Evolutionary conservation across 83 land plant species (phyloP).

Genomic region (Diphasiastrum complanatum): DNA sequence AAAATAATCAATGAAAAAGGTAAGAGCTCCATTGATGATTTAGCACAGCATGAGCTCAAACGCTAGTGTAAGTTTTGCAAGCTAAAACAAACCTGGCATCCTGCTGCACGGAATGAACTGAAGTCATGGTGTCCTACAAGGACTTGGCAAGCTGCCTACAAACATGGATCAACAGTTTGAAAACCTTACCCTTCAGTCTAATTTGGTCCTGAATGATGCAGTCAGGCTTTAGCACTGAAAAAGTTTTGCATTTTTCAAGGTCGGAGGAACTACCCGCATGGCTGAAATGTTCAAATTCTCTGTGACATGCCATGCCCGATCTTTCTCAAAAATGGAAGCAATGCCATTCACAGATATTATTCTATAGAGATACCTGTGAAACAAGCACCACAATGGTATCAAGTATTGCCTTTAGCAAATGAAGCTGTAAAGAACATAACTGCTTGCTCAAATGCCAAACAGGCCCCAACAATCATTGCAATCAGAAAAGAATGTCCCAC

Average conservation of each 20-base stretch:
- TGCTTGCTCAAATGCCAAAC: too few relatives aligned
- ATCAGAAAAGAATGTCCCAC: too few relatives aligned
- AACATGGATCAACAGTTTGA: not conserved
- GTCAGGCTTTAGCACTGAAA: not conserved
- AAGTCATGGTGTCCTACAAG: constrained; percentile 70
- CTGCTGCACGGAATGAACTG: constrained; percentile 72
- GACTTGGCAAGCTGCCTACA: constrained; percentile 46
- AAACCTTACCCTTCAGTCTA: not conserved
- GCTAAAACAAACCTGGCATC: constrained; percentile 54
- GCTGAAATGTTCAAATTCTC: constrained; percentile 50
- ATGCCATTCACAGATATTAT: constrained; percentile 60
- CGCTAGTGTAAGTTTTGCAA: not conserved
- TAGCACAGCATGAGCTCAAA: not conserved
- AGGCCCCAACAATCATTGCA: too few relatives aligned
- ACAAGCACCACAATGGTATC: not conserved
- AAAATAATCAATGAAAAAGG: not conserved
- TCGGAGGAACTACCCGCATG: constrained; percentile 51
- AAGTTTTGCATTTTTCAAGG: not conserved
- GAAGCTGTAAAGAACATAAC: too few relatives aligned
- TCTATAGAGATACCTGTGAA: constrained; percentile 67
- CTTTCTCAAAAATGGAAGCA: constrained; percentile 63
- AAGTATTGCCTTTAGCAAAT: too few relatives aligned
- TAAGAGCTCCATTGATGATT: not conserved
- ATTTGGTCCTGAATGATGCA: not conserved
- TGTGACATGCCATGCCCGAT: constrained; percentile 80